phyloP scores from a whole-genome alignment of 257 asterid genomes.

The Pogostemon cablin region DNA sequence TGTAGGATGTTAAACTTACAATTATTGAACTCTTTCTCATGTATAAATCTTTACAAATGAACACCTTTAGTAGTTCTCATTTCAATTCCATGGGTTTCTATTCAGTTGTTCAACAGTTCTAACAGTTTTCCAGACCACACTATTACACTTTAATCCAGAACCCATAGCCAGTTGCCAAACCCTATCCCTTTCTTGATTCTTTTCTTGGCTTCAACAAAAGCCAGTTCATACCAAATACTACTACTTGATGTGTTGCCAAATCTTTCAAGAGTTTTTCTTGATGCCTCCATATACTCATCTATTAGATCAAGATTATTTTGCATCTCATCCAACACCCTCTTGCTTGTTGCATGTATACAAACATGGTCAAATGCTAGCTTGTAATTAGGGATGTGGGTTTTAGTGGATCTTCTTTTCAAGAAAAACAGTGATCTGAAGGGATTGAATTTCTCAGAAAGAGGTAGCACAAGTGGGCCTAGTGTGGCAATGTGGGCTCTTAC shows the following conservation, averaged over 20 bases:
- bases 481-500: constrained; percentile 75
- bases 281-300: constrained; percentile 74
- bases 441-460: constrained; percentile 64
- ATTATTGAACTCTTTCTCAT: constrained; percentile 10
- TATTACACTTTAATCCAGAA: constrained; percentile 75
- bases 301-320: constrained; percentile 65
- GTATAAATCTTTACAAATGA: not conserved
- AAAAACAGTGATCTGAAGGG: constrained; percentile 56
- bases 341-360: constrained; percentile 65
- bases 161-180: constrained; percentile 76
- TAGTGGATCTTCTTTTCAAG: constrained; percentile 35
- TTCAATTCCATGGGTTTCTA: constrained; percentile 53
- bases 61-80: constrained; percentile 16
- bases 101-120: constrained; percentile 33
- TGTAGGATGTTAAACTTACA: too few species aligned
- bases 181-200: constrained; percentile 60
- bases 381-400: constrained; percentile 70
- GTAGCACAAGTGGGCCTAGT: constrained; percentile 66
- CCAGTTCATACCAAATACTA: constrained; percentile 77
- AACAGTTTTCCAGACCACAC: constrained; percentile 71
- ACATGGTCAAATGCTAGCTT: constrained; percentile 63
- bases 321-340: constrained; percentile 58
- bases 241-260: constrained; percentile 87
- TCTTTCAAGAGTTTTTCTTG: constrained; percentile 68
- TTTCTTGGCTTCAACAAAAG: constrained; percentile 57